Evolutionary conservation across 139 green algal genomes (phyloP), one percentile per base, ranked within the genome.

Genomic region (Chlorella sp.): DNA sequence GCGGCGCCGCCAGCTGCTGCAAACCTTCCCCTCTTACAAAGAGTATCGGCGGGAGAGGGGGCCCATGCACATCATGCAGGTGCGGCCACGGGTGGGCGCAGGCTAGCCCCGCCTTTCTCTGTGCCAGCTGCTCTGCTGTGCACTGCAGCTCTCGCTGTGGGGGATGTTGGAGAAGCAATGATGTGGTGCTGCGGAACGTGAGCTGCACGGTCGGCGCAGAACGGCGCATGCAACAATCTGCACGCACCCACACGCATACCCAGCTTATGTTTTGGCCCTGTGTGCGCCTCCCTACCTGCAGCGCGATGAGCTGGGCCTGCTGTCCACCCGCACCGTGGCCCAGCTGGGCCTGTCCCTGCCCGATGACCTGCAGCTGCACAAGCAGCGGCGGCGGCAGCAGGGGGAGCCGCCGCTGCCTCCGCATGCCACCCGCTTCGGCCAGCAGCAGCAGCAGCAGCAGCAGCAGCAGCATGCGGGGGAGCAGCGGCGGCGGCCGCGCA

Each of bases 271-370:
- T n/a, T n/a, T n/a, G n/a, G n/a, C n/a, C 44, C 36, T 23, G 36
- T 6, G 16, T 39, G 11, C 9, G 41, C 39, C 34, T n/a, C 63
- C 11, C 47, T 25, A 2, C 7, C 39, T 55, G 39, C 72, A 88
- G 83, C 78, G 62, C 0, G 83, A 88, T 41, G 74, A 83, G 36
- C 56, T 85, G 16, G 83, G 83, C 30, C 74, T 88, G 70, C 62
- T 88, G 65, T 63, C 60, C 11, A 41, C 0, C 12, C 60, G 28
- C 5, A 26, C 23, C 9, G 30, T 44, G 4, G 28, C 72, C 44
- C 62, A 63, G 72, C 41, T 79, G 41, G 51, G 11, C 51, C 18
- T 15, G 51, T 60, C 51, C 51, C 51, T 60, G 51, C 51, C 51
- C 3, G 51, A 60, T 21, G 51, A 32, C 62, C 23, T 30, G 74